Evolutionary conservation across 2,329 filamentous ascomycete species (phyloP).

Genomic region (Claviceps africana): DNA sequence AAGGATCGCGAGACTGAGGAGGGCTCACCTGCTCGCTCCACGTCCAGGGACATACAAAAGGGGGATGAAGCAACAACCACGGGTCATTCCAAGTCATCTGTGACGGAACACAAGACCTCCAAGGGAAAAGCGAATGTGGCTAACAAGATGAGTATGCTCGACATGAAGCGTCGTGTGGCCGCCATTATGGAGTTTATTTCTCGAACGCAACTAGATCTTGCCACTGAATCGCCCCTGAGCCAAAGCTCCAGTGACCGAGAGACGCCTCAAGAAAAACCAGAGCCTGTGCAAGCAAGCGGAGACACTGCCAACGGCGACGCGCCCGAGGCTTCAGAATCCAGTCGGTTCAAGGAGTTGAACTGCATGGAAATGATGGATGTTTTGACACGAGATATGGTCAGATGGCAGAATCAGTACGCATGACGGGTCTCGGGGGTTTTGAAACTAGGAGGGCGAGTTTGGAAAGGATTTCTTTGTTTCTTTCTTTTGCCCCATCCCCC

Average conservation of each 20-base stretch:
- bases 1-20: constrained; percentile 53
- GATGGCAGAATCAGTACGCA: constrained; percentile 66
- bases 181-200: constrained; percentile 84
- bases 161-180: constrained; percentile 73
- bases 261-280: constrained; percentile 21
- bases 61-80: constrained; percentile 20
- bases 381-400: constrained; percentile 64
- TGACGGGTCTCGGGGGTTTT: constrained; percentile 9
- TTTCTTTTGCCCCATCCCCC: too few relatives aligned
- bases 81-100: constrained; percentile 20
- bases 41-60: constrained; percentile 32
- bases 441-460: background rate
- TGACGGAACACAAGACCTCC: constrained; percentile 36
- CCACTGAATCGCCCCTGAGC: constrained; percentile 43
- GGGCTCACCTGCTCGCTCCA: constrained; percentile 43
- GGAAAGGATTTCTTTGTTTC: background rate
- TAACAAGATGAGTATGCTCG: constrained; percentile 68
- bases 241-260: constrained; percentile 20
- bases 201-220: constrained; percentile 76
- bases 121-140: constrained; percentile 38
- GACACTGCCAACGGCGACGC: constrained; percentile 13
- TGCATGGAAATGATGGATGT: constrained; percentile 87
- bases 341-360: constrained; percentile 59
- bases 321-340: constrained; percentile 15
- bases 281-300: constrained; percentile 23